phyloP scores from a whole-genome alignment of 371 early-diverging fungal species.

The Antonospora locustae region DNA sequence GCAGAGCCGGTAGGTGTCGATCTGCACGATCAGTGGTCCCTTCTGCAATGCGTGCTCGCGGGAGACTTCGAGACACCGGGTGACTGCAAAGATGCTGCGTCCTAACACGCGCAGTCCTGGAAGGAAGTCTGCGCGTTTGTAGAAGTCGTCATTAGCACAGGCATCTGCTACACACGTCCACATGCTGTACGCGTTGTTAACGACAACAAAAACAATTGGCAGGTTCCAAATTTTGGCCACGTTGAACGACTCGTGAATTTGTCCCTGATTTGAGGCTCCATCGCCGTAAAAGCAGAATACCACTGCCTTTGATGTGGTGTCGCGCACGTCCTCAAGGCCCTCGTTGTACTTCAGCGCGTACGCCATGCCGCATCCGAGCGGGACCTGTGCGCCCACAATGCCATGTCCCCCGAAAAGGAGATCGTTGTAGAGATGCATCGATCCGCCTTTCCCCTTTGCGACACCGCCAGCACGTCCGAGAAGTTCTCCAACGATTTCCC shows the following conservation, averaged over 20 bases:
- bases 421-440: constrained; percentile 95
- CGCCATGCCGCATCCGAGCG: constrained; percentile 86
- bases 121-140: constrained; percentile 80
- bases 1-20: constrained; percentile 90
- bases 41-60: constrained; percentile 35
- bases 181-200: constrained; percentile 98
- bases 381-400: constrained; percentile 96
- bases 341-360: constrained; percentile 78
- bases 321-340: too few relatives aligned
- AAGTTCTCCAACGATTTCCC: constrained; percentile 66
- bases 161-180: constrained; percentile 77
- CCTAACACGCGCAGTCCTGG: constrained; percentile 73
- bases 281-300: constrained; percentile 88
- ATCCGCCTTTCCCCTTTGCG: constrained; percentile 92
- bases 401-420: constrained; percentile 97
- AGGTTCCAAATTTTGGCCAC: constrained; percentile 95
- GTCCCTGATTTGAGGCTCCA: constrained; percentile 97
- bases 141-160: constrained; percentile 78
- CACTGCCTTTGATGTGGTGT: constrained; percentile 32
- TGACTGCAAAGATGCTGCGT: constrained; percentile 57
- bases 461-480: constrained; percentile 69
- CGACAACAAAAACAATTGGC: constrained; percentile 84
- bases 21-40: constrained; percentile 85
- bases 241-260: constrained; percentile 93
- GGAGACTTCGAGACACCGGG: constrained; percentile 33